Percentiles rank a stretch among this genome's conserved stretches.
Evolutionary conservation across 2,329 filamentous ascomycete species (phyloP).

Genomic region (Xylaria sp.): DNA sequence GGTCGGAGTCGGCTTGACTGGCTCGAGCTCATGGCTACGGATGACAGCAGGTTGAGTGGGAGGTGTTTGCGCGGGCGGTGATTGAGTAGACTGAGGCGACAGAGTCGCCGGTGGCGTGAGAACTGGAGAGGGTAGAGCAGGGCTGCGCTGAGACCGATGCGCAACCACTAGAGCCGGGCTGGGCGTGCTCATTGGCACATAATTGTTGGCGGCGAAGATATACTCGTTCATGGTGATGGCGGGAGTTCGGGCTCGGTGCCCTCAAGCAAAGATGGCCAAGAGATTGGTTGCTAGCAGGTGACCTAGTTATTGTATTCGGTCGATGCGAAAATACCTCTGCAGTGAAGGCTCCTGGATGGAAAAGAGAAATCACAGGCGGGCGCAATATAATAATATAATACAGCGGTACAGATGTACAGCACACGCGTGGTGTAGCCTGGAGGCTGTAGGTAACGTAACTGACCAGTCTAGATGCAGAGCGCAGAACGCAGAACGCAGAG

Average conservation of each 20-base stretch:
- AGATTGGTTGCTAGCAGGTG: neutral
- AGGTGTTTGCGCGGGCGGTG: slow-evolving; percentile 38
- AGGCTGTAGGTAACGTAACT: neutral
- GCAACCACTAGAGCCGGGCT: slow-evolving; percentile 42
- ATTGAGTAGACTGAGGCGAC: slow-evolving; percentile 42
- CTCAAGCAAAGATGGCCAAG: slow-evolving; percentile 12
- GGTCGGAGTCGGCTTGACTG: slow-evolving; percentile 40
- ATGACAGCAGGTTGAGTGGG: slow-evolving; percentile 35
- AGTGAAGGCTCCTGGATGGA: neutral
- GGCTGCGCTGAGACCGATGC: slow-evolving; percentile 40
- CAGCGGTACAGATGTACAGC: neutral
- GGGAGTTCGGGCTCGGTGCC: slow-evolving; percentile 31
- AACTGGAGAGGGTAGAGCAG: slow-evolving; percentile 37
- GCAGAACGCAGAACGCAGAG: neutral
- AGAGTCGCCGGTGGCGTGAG: slow-evolving; percentile 35
- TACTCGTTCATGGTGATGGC: slow-evolving; percentile 43
- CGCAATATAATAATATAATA: slow-evolving; percentile 11
- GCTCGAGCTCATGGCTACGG: slow-evolving; percentile 39
- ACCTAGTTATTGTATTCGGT: neutral
- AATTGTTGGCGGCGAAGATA: slow-evolving; percentile 41
- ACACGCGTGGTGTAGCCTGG: slow-evolving; percentile 13
- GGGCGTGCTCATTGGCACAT: slow-evolving; percentile 36
- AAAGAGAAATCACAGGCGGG: neutral
- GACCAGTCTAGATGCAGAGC: neutral
- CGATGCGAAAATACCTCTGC: neutral